Base-by-base conservation (phyloP, 2,329 filamentous ascomycete species). In the Fusarium sp. region DNA sequence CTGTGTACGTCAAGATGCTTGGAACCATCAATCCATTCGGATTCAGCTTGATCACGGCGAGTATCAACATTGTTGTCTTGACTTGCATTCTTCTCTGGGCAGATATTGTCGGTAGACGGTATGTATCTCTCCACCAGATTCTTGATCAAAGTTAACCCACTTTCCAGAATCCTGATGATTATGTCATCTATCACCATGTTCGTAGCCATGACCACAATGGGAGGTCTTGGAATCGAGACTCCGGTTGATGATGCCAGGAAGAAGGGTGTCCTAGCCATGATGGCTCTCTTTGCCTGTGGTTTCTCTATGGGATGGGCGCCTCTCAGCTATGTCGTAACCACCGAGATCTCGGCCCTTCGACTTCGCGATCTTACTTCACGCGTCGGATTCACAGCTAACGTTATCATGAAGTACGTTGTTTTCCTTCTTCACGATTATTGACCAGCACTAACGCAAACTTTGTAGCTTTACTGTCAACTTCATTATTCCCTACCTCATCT, bases 11-110 rank as follows among this genome's bases (percentile, higher is more conserved):
- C 40, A 67, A 71, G 14, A 49, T 45, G 1, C 49, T 76, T 6
- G 67, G 66, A 4, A 69, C 70, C 0, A 66, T 77, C 6, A 73
- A 77, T 28, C 75, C 75, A 0, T 77, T 77, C 26, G 70, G 68
- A 4, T 72, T 68, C 17, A 76, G 61, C 11, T 24, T 76, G 45
- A 69, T 75, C 7, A 76, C 71, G 0, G 50, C 66, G 0, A 49
- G 71, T 19, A 60, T 76, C 6, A 75, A 74, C 14, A 62, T 70
- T 3, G 6, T 39, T 2, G 50, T 55, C 2, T 26, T 64, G 21
- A 46, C 22, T 0, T 46, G 45, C 1, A 64, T 64, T 3, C 58
- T 64, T 0, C 51, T 64, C 0, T 64, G 58, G 61, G 51, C 61
- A 3, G 61, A 64, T 3, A 31, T 57, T 2, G 19, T 70, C 33